Base-by-base conservation (phyloP, 2,329 filamentous ascomycete species). In the Claviceps sp. region DNA sequence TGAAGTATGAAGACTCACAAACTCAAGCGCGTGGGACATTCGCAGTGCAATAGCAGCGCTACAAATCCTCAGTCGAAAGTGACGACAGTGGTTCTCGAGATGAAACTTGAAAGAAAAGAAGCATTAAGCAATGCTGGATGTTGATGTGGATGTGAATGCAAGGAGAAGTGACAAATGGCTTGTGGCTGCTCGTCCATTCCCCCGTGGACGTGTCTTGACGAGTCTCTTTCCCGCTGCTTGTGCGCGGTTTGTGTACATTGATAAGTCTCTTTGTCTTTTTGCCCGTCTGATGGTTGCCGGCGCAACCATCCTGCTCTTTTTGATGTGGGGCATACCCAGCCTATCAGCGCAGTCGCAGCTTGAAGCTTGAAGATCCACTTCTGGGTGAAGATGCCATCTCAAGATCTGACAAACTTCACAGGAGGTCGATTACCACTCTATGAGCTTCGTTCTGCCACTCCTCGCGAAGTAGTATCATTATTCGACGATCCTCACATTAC, bases 221-320 rank as follows among this genome's bases (percentile, higher is more conserved):
- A 46, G 49, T 52, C 52, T 54, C 50, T 52, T 52, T 47, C 47
- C 53, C 11, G 34, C 26, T 49, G 45, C 34, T 26, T 29, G 47
- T 42, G 43, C 45, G 43, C 38, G 57, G 58, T 66, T 66, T 67
- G 64, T 67, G 63, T 67, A 67, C 62, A 64, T 66, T 62, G 52
- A 17, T 6, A 22, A 23, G 51, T 34, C 29, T 34, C 29, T 34
- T 34, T 34, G 29, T 34, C 9, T 29, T 16, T 16, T 14, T 34
- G 17, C 47, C 8, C 20, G 23, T 23, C 36, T 40, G 16, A 8
- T 49, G 48, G 64, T 67, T 67, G 64, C 64, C 54, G 59, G 52
- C 49, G 54, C 54, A 57, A 55, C 55, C 38, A 50, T 22, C 5
- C 16, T 23, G 20, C 36, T 29, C 37, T 17, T 34, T 11, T 11